Evolutionary conservation across 2,329 filamentous ascomycete genomes (phyloP), one percentile per base, ranked within the genome.

Genomic region (Verticillium klebahnii): DNA sequence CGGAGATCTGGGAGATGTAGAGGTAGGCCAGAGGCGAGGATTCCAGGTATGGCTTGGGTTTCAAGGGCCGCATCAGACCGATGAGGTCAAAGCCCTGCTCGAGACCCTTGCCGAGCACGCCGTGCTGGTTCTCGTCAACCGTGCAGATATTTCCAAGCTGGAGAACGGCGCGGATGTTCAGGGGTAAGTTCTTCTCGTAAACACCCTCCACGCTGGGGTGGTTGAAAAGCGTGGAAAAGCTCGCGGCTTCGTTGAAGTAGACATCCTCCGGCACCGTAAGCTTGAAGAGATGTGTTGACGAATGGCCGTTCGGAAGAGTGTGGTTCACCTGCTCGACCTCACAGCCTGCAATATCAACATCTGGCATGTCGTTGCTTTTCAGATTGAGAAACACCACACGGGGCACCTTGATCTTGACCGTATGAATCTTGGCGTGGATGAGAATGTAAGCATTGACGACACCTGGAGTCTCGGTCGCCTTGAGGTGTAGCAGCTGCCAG

Each of bases 161-260:
- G 11, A 99, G 84, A 36, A 99, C 85, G 4, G 94, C 95, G 50
- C 94, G 86, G 57, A 96, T 85, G 65, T 91, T 92, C 6, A 98
- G 81, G 1, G 96, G 93, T 1, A 99, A 83, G 67, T 97, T 90
- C 70, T 90, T 94, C 77, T 99, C 96, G 71, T 99, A 99, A 15
- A 99, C 93, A 34, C 96, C 96, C 75, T 99, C 95, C 1, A 99
- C 91, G 73, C 93, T 97, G 0, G 93, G 87, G 71, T 99, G 93
- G 65, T 94, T 93, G 78, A 97, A 94, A 1, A 98, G 80, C 32
- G 89, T 77, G 2, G 89, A 87, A 64, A 98, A 89, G 71, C 93
- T 96, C 64, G 93, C 89, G 0, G 89, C 83, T 73, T 98, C 92
- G 55, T 88, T 86, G 64, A 97, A 87, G 75, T 96, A 99, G 0